These are phyloP conservation scores for Zhuliangozyma blackwelliae DNA, from an alignment of 1,139 yeast species.

Conservation along the genomic window DNA sequence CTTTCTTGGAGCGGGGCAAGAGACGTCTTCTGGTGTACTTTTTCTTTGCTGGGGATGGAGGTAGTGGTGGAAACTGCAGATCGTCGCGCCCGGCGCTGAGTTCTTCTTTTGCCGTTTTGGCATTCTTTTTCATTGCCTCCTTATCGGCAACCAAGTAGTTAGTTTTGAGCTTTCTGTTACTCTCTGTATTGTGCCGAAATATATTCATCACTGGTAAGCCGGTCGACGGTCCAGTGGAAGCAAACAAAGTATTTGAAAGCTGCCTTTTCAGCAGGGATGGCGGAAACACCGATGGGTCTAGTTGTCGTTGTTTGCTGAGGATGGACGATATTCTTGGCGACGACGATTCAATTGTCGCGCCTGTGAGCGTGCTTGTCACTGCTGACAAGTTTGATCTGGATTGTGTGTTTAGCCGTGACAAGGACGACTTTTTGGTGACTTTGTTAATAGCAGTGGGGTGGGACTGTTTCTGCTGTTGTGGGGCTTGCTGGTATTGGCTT, in stretches of 20 bases:
- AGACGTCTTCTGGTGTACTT: slow-evolving; percentile 41
- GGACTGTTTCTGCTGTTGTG: slow-evolving; percentile 1
- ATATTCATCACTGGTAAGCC: slow-evolving; percentile 15
- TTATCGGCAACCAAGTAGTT: neutral
- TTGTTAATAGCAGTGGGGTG: slow-evolving; percentile 4
- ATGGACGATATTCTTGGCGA: too few relatives aligned
- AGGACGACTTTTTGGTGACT: slow-evolving; percentile 19
- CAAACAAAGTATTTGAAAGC: slow-evolving; percentile 5
- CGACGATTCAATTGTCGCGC: too few relatives aligned
- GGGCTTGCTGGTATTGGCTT: neutral
- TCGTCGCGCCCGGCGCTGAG: too few relatives aligned
- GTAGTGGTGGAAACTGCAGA: too few relatives aligned
- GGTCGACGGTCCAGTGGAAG: slow-evolving; percentile 6
- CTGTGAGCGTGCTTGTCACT: neutral
- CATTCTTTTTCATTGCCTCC: too few relatives aligned
- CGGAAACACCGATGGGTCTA: too few relatives aligned
- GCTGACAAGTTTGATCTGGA: slow-evolving; percentile 5
- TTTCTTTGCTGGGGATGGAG: slow-evolving; percentile 13
- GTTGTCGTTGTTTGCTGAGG: too few relatives aligned
- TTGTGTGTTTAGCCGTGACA: slow-evolving; percentile 15
- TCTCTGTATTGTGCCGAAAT: slow-evolving; percentile 26
- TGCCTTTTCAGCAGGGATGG: too few relatives aligned
- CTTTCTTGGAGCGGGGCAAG: slow-evolving; percentile 41
- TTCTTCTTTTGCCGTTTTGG: too few relatives aligned
- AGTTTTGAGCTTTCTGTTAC: neutral